Base-by-base conservation (phyloP, 331 rosid genomes). In the Malus hybrid region DNA sequence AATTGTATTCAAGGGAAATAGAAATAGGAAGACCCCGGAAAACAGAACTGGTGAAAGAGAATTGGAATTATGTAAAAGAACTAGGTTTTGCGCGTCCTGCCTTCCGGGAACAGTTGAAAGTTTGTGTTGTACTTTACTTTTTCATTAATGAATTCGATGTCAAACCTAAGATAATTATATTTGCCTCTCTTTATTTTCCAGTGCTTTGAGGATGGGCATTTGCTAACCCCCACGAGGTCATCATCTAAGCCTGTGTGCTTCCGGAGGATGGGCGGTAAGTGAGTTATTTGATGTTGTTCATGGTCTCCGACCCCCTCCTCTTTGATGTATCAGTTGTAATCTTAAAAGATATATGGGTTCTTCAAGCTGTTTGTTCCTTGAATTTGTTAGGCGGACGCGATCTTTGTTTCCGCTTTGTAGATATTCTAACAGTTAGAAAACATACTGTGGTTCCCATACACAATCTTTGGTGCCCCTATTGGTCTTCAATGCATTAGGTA, bases 241-340 rank as follows among this genome's bases (percentile, higher is more conserved):
- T 77, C 78, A 71, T 79, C 85, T 76, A 74, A 42, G 80, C 83
- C 77, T 20, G 77, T 73, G 84, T 55, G 84, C 77, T 74, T 63
- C 77, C 60, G 44, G 83, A 80, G 83, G 84, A 67, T 82, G 85
- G 89, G 84, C 75, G 87, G 90, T 82, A 78, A 82, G 88, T 84
- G 87, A 83, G 88, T 78, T 69, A 69, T 76, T 73, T 79, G 75
- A 75, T 82, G 76, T 77, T 84, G 81, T 74, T 86, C 87, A 70
- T 80, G 82, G 79, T 84, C 87, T 80, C 82, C 73, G 74, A 69
- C 68, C 84, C 82, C 82, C 82, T 71, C 67, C 86, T 65, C 68
- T 58, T 68, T 73, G 62, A 73, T 73, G 71, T 77, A 77, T 77
- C 74, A 74, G 75, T 74, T 74, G 81, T 84, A 71, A 62, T 78